Evolutionary conservation across 2,329 filamentous ascomycete species (phyloP).

Genomic region (Incumbomyces lentus): DNA sequence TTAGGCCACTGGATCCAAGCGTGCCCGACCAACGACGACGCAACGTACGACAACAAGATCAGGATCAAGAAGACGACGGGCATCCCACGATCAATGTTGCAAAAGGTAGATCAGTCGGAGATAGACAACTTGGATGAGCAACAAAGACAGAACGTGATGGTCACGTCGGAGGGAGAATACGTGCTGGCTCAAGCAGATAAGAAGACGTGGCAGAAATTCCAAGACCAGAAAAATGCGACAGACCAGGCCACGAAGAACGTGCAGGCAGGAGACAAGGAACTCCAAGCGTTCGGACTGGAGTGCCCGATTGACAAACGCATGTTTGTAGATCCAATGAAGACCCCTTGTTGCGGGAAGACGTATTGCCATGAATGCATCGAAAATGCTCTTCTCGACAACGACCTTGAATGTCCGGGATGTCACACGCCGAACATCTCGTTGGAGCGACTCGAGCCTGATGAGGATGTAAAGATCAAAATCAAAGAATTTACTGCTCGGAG

Average conservation of each 20-base stretch:
- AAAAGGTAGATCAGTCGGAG: conserved; percentile 83
- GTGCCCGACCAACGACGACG: conserved; percentile 96
- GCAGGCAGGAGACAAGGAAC: conserved; percentile 68
- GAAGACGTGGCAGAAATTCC: conserved; percentile 91
- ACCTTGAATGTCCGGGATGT: conserved; percentile 91
- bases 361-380: conserved; percentile 99
- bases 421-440: conserved; percentile 83
- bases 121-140: conserved; percentile 49
- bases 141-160: conserved; percentile 86
- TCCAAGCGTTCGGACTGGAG: conserved; percentile 78
- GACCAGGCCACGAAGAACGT: conserved; percentile 71
- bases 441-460: conserved; percentile 78
- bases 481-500: conserved; percentile 57
- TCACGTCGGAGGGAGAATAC: conserved; percentile 94
- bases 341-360: conserved; percentile 93
- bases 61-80: conserved; percentile 93
- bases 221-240: conserved; percentile 78
- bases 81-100: conserved; percentile 89
- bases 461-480: conserved; percentile 67
- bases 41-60: conserved; percentile 85
- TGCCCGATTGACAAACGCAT: conserved; percentile 95
- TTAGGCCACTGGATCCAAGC: conserved; percentile 92
- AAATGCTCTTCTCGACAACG: conserved; percentile 95
- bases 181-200: conserved; percentile 94
- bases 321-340: conserved; percentile 98